Evolutionary conservation across 2,329 filamentous ascomycete species (phyloP).

Genomic region (Fusarium denticulatum): DNA sequence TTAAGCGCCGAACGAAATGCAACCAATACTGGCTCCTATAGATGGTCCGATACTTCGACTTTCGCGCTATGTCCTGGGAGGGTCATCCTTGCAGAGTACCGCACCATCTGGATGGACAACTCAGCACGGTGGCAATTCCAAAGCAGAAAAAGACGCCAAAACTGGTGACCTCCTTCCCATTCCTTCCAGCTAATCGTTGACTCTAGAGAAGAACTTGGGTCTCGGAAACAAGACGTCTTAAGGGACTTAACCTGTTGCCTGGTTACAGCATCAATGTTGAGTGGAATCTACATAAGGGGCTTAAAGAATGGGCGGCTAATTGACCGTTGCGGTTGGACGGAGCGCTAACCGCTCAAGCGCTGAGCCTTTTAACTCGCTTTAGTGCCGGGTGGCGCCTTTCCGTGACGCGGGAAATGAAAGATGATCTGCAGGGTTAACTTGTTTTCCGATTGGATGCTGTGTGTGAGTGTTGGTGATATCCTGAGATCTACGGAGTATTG

Average conservation of each 20-base stretch:
- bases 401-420: not conserved
- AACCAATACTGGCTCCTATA: conserved; percentile 4
- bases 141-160: not conserved
- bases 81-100: conserved; percentile 13
- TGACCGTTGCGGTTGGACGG: conserved; percentile 10
- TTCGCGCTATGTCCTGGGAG: not conserved
- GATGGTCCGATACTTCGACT: not conserved
- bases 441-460: conserved; percentile 17
- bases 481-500: not conserved
- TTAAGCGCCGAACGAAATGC: conserved; percentile 13
- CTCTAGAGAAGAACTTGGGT: not conserved
- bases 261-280: not conserved
- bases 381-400: conserved; percentile 1
- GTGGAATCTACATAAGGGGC: not conserved
- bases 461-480: conserved; percentile 12
- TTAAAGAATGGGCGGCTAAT: conserved; percentile 16
- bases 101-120: conserved; percentile 9
- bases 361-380: not conserved
- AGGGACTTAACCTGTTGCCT: not conserved
- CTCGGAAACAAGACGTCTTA: not conserved
- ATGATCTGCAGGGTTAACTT: conserved; percentile 22
- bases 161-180: not conserved
- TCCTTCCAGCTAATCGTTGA: not conserved
- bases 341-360: conserved; percentile 17
- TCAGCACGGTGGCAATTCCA: not conserved